These are phyloP conservation scores for Vigna radiata DNA, from an alignment of 306 rosid species.

Conservation along the genomic window DNA sequence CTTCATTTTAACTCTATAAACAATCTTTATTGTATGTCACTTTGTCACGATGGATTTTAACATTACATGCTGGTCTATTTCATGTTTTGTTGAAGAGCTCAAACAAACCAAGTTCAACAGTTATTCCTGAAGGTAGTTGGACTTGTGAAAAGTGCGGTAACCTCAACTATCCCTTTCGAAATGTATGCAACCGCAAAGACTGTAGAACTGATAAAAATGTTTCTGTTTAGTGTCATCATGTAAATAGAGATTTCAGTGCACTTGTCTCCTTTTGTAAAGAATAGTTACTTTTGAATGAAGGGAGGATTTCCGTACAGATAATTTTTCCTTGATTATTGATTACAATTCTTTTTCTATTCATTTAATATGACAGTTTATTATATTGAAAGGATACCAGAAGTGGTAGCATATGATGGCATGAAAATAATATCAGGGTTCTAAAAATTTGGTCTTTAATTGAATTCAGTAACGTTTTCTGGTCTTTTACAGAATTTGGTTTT, in stretches of 20 bases:
- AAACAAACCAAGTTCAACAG: conserved; percentile 1
- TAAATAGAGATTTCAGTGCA: background rate
- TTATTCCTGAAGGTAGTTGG: conserved; percentile 24
- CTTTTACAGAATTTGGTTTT: no score
- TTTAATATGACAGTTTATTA: background rate
- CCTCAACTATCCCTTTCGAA: conserved; percentile 9
- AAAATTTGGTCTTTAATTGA: no score
- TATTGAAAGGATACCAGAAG: background rate
- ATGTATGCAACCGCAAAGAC: conserved; percentile 18
- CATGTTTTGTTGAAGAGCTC: conserved; percentile 3
- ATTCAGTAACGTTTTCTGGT: no score
- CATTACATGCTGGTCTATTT: background rate
- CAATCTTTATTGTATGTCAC: background rate
- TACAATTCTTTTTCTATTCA: background rate
- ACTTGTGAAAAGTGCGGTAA: background rate
- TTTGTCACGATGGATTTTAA: background rate
- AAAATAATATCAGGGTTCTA: no score
- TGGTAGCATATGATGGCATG: background rate
- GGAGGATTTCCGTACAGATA: background rate
- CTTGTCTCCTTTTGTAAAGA: conserved; percentile 1
- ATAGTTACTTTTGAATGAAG: background rate
- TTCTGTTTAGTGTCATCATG: background rate
- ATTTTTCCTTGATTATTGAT: background rate
- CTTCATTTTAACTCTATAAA: background rate
- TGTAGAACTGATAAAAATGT: conserved; percentile 9